phyloP scores from a whole-genome alignment of 2,329 filamentous ascomycete species.

The Sordariomycetes sp. region DNA sequence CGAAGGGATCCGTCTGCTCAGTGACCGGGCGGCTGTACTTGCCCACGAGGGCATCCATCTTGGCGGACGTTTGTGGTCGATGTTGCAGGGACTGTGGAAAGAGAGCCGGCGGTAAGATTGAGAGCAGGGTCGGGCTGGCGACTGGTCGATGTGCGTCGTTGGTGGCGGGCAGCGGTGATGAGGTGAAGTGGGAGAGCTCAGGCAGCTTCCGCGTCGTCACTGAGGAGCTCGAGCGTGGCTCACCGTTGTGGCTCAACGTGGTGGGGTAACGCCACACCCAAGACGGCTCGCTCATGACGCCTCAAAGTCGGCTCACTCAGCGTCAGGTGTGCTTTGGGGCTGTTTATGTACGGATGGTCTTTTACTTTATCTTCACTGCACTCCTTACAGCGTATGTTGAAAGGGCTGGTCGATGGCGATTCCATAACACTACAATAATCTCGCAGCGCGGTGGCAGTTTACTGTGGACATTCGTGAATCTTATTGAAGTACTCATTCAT shows the following conservation, averaged over 20 bases:
- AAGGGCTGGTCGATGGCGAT: no score
- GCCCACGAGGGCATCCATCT: constrained; percentile 88
- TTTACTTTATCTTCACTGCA: no score
- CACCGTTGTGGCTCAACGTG: background rate
- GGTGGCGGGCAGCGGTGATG: background rate
- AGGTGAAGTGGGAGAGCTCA: background rate
- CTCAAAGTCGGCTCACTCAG: no score
- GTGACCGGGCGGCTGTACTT: constrained; percentile 77
- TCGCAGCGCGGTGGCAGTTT: no score
- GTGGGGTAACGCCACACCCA: no score
- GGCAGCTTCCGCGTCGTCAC: constrained; percentile 1
- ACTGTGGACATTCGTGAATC: no score
- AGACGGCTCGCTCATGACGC: no score
- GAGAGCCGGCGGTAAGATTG: background rate
- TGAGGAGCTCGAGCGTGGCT: constrained; percentile 1
- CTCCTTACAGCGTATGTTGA: no score
- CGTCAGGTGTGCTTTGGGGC: no score
- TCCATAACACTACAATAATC: no score
- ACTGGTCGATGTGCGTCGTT: background rate
- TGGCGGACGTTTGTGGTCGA: constrained; percentile 11
- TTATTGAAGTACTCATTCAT: no score
- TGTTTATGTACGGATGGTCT: no score
- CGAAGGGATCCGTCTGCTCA: constrained; percentile 61
- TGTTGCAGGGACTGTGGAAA: background rate
- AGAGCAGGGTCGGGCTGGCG: background rate